A percentile compares a stretch with the other conserved stretches of the same genome.
phyloP scores from a whole-genome alignment of 192 early-diverging fungal species.

The Entomortierella lignicola region DNA sequence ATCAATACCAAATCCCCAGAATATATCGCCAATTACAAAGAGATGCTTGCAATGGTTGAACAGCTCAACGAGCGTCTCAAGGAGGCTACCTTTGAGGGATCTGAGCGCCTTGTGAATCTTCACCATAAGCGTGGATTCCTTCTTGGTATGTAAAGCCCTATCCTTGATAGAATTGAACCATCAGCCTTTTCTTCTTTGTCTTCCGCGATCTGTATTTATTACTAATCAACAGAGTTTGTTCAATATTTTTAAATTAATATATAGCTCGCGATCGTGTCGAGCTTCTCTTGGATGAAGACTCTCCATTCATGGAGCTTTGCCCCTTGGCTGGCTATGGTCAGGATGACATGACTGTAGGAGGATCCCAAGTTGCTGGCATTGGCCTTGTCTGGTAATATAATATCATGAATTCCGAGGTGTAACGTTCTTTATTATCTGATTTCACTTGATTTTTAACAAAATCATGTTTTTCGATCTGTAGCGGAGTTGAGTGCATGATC shows the following conservation, averaged over 20 bases:
- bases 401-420: neutral
- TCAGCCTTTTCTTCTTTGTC: neutral
- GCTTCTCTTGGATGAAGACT: conserved; percentile 70
- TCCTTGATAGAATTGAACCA: no score
- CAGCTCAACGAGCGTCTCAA: conserved; percentile 63
- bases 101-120: conserved; percentile 55
- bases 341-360: conserved; percentile 73
- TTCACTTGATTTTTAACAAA: neutral
- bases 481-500: conserved; percentile 67
- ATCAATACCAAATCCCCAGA: conserved; percentile 61
- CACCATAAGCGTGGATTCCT: conserved; percentile 71
- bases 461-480: conserved; percentile 3
- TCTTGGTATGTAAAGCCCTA: conserved; percentile 61
- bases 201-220: no score
- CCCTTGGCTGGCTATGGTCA: conserved; percentile 72
- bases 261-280: conserved; percentile 70
- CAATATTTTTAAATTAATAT: neutral
- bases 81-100: conserved; percentile 64
- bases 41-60: conserved; percentile 62
- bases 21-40: conserved; percentile 66
- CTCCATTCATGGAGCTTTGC: conserved; percentile 71
- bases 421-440: neutral
- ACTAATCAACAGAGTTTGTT: no score
- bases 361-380: conserved; percentile 72
- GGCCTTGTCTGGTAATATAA: conserved; percentile 68